Evolutionary conservation across 768 basidiomycete species (phyloP), one percentile per base, ranked within the genome.

Genomic region (Strobilomyces dryophilus): DNA sequence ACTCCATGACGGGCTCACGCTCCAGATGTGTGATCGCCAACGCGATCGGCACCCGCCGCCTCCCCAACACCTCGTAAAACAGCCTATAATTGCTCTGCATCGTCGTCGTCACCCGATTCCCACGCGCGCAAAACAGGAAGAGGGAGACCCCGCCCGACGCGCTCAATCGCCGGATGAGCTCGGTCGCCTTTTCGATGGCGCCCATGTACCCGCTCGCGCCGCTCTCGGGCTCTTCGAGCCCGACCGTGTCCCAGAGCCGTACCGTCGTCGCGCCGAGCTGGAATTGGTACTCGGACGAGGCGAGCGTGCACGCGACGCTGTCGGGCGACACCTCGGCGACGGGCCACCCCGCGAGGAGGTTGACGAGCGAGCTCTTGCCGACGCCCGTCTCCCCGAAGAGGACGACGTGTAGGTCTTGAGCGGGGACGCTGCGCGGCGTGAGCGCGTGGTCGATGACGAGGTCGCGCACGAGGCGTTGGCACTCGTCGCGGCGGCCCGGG

Each of bases 41-140:
- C 4, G 72, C 64, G 35, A 71, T 67, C 18, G 76, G 76, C 12
- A 76, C 75, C 31, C 64, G 51, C 29, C 54, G 55, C 47, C 58
- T 64, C 37, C 77, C 76, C 5, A 77, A 70, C 34, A 75, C 66
- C 45, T 77, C 68, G 37, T 67, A 57, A 60, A 76, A 75, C 17
- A 76, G 52, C 3, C 58, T 51, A 27, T 69, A 73, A 39, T 71
- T 73, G 43, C 52, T 68, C 54, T 58, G 60, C 48, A 59, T 59
- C 42, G 62, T 64, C 26, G 58, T 58, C 6, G 64, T 72, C 43
- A 67, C 60, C 52, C 67, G 52, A 17, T 48, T 59, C 2, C 63
- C 71, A 18, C 72, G 70, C 3, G 69, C 54, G 43, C 70, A 73
- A 51, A 69, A 72, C 34, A 70, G 24, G 29, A 70, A 59, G 20